Evolutionary conservation across 768 basidiomycete species (phyloP).

Genomic region (Tephrocybe sp.): DNA sequence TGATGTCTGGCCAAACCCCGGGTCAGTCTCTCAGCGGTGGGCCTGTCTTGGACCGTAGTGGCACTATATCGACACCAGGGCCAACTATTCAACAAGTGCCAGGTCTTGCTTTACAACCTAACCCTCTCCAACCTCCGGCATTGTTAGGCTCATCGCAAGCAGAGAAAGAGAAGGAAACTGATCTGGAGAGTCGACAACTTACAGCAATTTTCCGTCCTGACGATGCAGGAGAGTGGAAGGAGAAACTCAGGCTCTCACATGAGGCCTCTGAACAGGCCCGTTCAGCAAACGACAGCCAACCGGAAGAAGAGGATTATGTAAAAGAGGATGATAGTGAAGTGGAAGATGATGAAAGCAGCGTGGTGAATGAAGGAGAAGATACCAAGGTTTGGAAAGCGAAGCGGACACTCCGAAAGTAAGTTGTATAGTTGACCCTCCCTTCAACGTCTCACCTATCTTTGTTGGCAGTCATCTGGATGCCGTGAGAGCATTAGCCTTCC

Average conservation of each 20-base stretch:
- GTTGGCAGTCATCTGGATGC: conserved; percentile 82
- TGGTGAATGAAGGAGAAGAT: conserved; percentile 66
- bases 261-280: conserved; percentile 56
- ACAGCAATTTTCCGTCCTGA: conserved; percentile 89
- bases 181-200: conserved; percentile 50
- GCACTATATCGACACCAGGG: conserved; percentile 35
- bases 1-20: conserved; percentile 50
- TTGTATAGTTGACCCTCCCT: conserved; percentile 22
- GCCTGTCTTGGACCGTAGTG: conserved; percentile 50
- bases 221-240: conserved; percentile 83
- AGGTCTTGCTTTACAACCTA: conserved; percentile 25
- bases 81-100: conserved; percentile 33
- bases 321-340: conserved; percentile 59
- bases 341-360: conserved; percentile 68
- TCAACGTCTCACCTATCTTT: conserved; percentile 15
- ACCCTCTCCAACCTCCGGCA: conserved; percentile 29
- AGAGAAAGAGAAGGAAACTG: conserved; percentile 45
- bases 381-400: conserved; percentile 83
- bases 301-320: conserved; percentile 22
- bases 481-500: conserved; percentile 88
- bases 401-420: conserved; percentile 86
- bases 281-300: conserved; percentile 32
- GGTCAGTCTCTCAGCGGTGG: conserved; percentile 43
- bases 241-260: conserved; percentile 65
- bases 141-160: conserved; percentile 23